Evolutionary conservation across 768 basidiomycete genomes (phyloP).

Genomic region (Trametes gibbosa): DNA sequence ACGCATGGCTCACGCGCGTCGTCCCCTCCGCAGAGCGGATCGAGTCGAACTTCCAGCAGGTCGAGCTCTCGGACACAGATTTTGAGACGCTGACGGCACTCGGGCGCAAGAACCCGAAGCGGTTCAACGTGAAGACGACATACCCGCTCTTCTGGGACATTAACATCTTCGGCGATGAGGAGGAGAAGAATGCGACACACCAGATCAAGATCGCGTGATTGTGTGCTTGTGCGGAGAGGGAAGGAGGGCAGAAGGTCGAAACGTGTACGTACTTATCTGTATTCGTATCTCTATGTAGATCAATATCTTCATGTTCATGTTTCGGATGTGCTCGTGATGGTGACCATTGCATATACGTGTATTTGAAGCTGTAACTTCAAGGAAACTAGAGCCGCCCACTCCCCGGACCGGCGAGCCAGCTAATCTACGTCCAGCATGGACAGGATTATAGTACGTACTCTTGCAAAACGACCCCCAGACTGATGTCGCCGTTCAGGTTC

Average conservation of each 20-base stretch:
- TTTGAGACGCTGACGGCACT: slow-evolving; percentile 56
- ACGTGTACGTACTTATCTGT: neutral
- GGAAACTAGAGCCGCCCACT: no score
- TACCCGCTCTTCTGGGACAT: slow-evolving; percentile 69
- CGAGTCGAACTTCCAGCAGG: slow-evolving; percentile 74
- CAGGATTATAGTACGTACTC: no score
- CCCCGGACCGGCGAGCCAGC: no score
- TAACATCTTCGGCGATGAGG: slow-evolving; percentile 63
- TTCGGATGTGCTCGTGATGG: no score
- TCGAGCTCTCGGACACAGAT: slow-evolving; percentile 63
- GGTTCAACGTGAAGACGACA: slow-evolving; percentile 63
- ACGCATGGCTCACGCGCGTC: no score
- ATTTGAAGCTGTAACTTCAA: no score
- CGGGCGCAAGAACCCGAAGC: slow-evolving; percentile 45
- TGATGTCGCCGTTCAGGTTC: no score
- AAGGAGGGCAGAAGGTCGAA: neutral
- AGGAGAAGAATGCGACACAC: slow-evolving; percentile 43
- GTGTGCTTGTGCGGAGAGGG: neutral
- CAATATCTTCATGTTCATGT: no score
- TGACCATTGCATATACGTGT: no score
- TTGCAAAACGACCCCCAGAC: no score
- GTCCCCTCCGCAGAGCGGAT: slow-evolving; percentile 52
- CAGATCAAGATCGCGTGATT: slow-evolving; percentile 32
- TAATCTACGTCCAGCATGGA: no score
- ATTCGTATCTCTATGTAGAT: neutral